Percentiles rank a stretch among this genome's conserved stretches.
These are phyloP conservation scores for Pestalotiopsis sp. DNA, from an alignment of 2,329 filamentous ascomycete genomes.

Conservation along the genomic window DNA sequence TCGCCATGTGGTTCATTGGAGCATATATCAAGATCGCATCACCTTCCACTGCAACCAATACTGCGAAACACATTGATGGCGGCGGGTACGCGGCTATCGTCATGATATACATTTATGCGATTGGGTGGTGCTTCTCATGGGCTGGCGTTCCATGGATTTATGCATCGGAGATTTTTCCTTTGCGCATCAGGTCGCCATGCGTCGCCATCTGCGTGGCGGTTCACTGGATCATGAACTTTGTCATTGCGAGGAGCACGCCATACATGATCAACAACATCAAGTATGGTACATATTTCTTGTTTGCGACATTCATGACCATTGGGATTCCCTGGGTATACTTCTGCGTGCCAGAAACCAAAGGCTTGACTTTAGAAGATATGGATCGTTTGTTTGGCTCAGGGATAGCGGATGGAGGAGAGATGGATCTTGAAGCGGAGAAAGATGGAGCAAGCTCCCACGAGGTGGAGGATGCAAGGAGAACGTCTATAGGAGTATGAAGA, in stretches of 20 bases:
- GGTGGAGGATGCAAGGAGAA: not conserved
- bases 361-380: constrained; percentile 45
- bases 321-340: constrained; percentile 43
- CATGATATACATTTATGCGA: constrained; percentile 24
- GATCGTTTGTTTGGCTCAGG: constrained; percentile 37
- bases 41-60: constrained; percentile 7
- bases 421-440: not conserved
- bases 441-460: not conserved
- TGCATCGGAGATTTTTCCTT: constrained; percentile 28
- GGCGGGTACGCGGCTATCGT: constrained; percentile 21
- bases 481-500: not conserved
- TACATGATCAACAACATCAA: constrained; percentile 31
- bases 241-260: constrained; percentile 26
- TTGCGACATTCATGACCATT: constrained; percentile 40
- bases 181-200: constrained; percentile 25
- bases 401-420: too few relatives aligned
- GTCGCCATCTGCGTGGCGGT: constrained; percentile 24
- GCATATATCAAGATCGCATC: constrained; percentile 22
- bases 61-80: constrained; percentile 7
- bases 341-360: constrained; percentile 47
- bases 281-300: constrained; percentile 50
- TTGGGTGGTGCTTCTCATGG: constrained; percentile 28
- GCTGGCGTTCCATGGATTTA: constrained; percentile 30
- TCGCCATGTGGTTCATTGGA: constrained; percentile 29
- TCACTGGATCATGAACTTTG: constrained; percentile 31